Base-by-base conservation (phyloP, 768 basidiomycete genomes). In the Hericium erinaceus region DNA sequence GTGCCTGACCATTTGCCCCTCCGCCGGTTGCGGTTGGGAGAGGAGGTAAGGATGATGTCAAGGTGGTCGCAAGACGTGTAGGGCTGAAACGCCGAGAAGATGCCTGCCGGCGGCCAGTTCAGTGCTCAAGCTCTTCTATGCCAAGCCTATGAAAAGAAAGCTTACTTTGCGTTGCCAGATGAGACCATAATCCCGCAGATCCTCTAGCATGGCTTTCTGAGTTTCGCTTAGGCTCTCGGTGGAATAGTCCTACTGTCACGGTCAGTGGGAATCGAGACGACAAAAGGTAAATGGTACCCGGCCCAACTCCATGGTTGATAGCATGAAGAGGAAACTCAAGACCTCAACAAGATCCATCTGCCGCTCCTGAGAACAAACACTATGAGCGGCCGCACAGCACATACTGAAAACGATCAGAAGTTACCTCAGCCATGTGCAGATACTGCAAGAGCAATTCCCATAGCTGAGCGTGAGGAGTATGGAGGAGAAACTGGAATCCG, bases 361-460 rank as follows among this genome's bases (percentile, higher is more conserved):
- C 57, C 91, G 80, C 73, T 90, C 86, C 88, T 92, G 67, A 37
- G 48, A 60, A 4, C 57, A 54, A 15, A 33, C 33, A 20, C 33
- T 26, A 20, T 46, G 39, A 55, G 37, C 24, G 9, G 12, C 9
- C 50, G 12, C n/a, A 37, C 33, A 33, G 16, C 15, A 51, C 11
- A 24, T 33, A 33, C 33, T 33, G 18, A 18, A 13, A 15, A 58
- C 38, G 44, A 41, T 52, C 48, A 52, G 57, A 39, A 54, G 76
- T 50, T 65, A 92, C 91, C 79, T 92, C 90, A 22, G 87, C 85
- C 74, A 90, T 82, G 60, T 85, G 80, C 51, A 99, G 74, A 69
- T 98, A 99, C 64, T 92, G 89, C 33, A 98, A 79, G 59, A 99
- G 73, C 38, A 98, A 74, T 67, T 92, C 92, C 97, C 97, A 99